Percentiles rank a stretch among this genome's conserved stretches.
Conservation (phyloP, 768 basidiomycete genomes). For the Postia placenta region DNA sequence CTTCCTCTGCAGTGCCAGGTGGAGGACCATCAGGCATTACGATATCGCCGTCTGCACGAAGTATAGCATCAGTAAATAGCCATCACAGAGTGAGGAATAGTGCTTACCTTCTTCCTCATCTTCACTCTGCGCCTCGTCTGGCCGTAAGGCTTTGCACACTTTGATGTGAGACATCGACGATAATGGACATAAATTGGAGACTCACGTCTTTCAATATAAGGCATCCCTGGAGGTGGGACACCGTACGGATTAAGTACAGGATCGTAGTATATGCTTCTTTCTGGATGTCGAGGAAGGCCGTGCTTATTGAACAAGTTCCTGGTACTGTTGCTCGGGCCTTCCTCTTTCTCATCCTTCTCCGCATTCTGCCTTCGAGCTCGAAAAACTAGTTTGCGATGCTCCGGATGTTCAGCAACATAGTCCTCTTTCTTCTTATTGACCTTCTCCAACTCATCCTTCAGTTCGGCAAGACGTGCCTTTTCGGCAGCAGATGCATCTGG, state of each 20-base stretch:
- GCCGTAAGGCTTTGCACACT: slow-evolving; percentile 53
- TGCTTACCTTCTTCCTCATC: slow-evolving; percentile 42
- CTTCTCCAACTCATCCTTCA: slow-evolving; percentile 73
- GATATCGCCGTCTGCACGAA: slow-evolving; percentile 40
- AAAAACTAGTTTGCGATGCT: slow-evolving; percentile 83
- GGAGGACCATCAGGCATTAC: slow-evolving; percentile 62
- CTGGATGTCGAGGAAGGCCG: slow-evolving; percentile 86
- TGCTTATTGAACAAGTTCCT: slow-evolving; percentile 75
- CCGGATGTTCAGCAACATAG: slow-evolving; percentile 90
- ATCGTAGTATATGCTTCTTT: slow-evolving; percentile 89
- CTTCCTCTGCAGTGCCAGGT: slow-evolving; percentile 38
- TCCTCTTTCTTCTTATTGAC: slow-evolving; percentile 87
- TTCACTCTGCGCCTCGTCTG: slow-evolving; percentile 60
- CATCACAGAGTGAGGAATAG: slow-evolving; percentile 1
- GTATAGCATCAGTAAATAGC: not conserved
- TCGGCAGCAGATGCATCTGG: slow-evolving; percentile 42
- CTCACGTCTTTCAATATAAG: slow-evolving; percentile 85
- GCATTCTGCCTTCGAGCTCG: slow-evolving; percentile 42
- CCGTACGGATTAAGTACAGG: slow-evolving; percentile 91
- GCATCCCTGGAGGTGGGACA: slow-evolving; percentile 94
- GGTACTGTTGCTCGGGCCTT: slow-evolving; percentile 36
- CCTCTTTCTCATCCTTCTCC: slow-evolving; percentile 35
- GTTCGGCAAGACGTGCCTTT: slow-evolving; percentile 57
- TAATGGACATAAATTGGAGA: slow-evolving; percentile 9
- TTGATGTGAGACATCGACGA: too few relatives aligned